Evolutionary conservation across 2,329 filamentous ascomycete genomes (phyloP), one percentile per base, ranked within the genome.

Genomic region (Ascochyta rabiei): DNA sequence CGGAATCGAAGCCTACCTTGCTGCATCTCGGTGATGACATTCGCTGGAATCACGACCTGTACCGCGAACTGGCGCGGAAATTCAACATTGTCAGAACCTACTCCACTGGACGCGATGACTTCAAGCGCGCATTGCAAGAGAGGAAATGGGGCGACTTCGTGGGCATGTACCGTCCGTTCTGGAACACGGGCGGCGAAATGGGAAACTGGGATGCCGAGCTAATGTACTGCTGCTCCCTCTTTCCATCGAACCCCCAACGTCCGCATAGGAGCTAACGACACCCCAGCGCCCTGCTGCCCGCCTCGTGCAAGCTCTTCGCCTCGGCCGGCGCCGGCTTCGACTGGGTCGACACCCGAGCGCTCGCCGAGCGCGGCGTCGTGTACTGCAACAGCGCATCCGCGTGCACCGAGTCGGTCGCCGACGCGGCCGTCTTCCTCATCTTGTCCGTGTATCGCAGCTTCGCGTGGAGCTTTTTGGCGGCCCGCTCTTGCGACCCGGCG

Each of bases 351-450:
- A 82, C 83, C 23, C 78, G 84, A 64, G 71, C 83, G 1, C 69
- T 91, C 49, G 88, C 84, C 1, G 77, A 84, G 57, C 80, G 80
- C 67, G 87, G 85, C 33, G 83, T 89, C 58, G 75, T 88, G 46
- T 91, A 91, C 75, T 91, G 88, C 79, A 91, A 91, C 75, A 83
- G 85, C 2, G 88, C 87, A 1, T 81, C 85, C 1, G 87, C 88
- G 0, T 87, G 87, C 31, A 86, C 86, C 6, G 89, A 91, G 66
- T 85, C 88, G 4, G 88, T 91, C 1, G 88, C 88, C 45, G 89
- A 91, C 71, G 85, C 89, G 57, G 85, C 87, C 16, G 79, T 90
- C 35, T 86, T 86, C 66, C 82, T 89, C 63, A 84, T 91, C 62
- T 82, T 92, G 44, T 83, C 84, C 8, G 86, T 84, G 13, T 91